Base-by-base conservation (phyloP, 306 rosid genomes). In the Biancaea sappan region DNA sequence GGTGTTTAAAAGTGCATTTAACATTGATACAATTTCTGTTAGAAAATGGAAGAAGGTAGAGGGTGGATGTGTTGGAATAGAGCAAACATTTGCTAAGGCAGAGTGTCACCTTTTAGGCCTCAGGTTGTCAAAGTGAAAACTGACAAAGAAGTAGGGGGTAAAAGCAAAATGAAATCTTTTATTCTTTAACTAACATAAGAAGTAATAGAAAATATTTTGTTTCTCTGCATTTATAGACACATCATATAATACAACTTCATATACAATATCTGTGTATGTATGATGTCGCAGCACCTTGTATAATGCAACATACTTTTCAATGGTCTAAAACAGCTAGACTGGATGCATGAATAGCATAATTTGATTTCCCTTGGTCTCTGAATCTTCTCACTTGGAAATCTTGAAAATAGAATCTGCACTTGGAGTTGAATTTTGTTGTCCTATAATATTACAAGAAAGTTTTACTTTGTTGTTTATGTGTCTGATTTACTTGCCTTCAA, bases 351-450 rank as follows among this genome's bases (percentile, higher is more conserved):
- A 19, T 56, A 41, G 25, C 41, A 24, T 77, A 16, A 43, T 67
- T 58, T 68, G 32, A 56, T 67, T 32, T 66, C n/a, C 29, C 25
- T 68, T 5, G 31, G 21, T 47, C 53, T 44, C 52, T 66, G 34
- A 14, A 14, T 46, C 16, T 29, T 29, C 80, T 58, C 48, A 57
- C 34, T 21, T 46, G 41, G 51, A 65, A 38, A 26, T 75, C 29
- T 31, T 46, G 24, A 34, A 68, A 76, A 67, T 32, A 22, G 14
- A 41, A 77, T 77, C 19, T 48, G 43, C 59, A 2, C 56, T n/a
- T 43, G 25, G 21, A 57, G 62, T 58, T 59, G 62, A 35, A 59
- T 8, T 46, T 46, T 12, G 53, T 59, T 69, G 6, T 31, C 28
- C 51, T 31, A 31, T 56, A 10, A 37, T 26, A 5, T 41, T 1